Evolutionary conservation across 2,329 filamentous ascomycete genomes (phyloP).

Genomic region (Aureobasidium vineae): DNA sequence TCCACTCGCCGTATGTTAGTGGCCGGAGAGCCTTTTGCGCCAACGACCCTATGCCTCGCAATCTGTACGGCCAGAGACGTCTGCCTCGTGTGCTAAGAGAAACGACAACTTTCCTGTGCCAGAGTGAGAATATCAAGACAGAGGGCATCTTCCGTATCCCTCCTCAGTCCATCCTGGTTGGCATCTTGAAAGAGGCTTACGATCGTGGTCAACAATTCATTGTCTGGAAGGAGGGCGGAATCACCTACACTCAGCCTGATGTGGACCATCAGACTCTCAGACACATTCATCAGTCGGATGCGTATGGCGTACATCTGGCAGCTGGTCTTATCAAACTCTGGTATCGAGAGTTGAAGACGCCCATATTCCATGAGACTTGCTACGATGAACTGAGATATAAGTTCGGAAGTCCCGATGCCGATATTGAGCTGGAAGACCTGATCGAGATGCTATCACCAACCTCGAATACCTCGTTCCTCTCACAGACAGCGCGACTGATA

Average conservation of each 20-base stretch:
- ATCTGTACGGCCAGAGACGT: constrained; percentile 46
- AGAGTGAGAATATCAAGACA: constrained; percentile 48
- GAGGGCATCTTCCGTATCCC: constrained; percentile 57
- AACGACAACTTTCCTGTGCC: constrained; percentile 52
- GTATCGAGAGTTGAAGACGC: constrained; percentile 54
- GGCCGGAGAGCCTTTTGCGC: constrained; percentile 50
- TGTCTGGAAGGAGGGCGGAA: constrained; percentile 51
- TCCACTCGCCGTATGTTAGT: constrained; percentile 48
- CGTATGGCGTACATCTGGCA: constrained; percentile 55
- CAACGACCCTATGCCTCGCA: constrained; percentile 50
- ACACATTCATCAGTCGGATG: constrained; percentile 50
- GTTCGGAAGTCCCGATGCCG: constrained; percentile 43
- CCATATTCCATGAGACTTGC: constrained; percentile 51
- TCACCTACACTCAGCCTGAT: constrained; percentile 39
- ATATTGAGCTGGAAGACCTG: constrained; percentile 45
- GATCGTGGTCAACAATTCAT: constrained; percentile 56
- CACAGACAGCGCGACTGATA: constrained; percentile 48
- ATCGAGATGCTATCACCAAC: constrained; percentile 48
- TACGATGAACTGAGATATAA: constrained; percentile 50
- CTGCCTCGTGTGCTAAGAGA: constrained; percentile 55
- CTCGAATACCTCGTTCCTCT: constrained; percentile 49
- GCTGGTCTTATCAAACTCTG: constrained; percentile 56
- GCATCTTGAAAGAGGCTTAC: constrained; percentile 55
- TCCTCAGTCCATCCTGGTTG: constrained; percentile 50
- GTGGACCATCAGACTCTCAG: constrained; percentile 41